These are phyloP conservation scores for Vigna unguiculata DNA, from an alignment of 306 rosid species.

Conservation along the genomic window DNA sequence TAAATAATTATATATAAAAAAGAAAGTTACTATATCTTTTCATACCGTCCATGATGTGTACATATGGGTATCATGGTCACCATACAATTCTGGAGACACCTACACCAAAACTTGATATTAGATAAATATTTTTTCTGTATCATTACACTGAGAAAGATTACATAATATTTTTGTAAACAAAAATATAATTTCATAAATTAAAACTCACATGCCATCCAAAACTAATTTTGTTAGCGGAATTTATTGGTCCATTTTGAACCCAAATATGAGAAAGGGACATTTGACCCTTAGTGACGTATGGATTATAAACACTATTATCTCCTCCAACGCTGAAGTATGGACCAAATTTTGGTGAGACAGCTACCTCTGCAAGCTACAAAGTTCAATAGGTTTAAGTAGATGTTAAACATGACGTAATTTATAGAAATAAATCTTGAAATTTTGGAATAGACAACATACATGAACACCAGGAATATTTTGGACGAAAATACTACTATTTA, in stretches of 20 bases:
- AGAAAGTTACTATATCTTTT: not conserved
- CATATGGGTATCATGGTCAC: not conserved
- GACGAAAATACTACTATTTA: not conserved
- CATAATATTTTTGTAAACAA: not conserved
- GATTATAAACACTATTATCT: not conserved
- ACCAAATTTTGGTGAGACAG: accelerated
- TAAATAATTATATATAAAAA: not conserved
- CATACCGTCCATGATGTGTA: conserved; percentile 22
- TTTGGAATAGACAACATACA: conserved; percentile 18
- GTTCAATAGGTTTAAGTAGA: not conserved
- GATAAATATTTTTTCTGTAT: not conserved
- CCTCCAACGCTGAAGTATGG: not conserved
- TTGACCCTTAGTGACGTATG: not conserved
- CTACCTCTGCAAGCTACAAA: not conserved
- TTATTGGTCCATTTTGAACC: not conserved
- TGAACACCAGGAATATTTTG: not conserved
- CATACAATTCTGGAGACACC: conserved; percentile 20
- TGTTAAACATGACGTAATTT: not conserved
- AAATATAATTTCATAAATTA: not conserved
- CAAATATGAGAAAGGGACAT: not conserved
- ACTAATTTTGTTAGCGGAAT: not conserved
- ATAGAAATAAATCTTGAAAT: not conserved
- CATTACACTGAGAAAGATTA: not conserved
- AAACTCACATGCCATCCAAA: conserved; percentile 41
- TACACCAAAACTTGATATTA: not conserved